A percentile compares a stretch with the other conserved stretches of the same genome.
These are phyloP conservation scores for Musa troglodytarum DNA, from an alignment of 176 grass and related monocot genomes.

Conservation along the genomic window DNA sequence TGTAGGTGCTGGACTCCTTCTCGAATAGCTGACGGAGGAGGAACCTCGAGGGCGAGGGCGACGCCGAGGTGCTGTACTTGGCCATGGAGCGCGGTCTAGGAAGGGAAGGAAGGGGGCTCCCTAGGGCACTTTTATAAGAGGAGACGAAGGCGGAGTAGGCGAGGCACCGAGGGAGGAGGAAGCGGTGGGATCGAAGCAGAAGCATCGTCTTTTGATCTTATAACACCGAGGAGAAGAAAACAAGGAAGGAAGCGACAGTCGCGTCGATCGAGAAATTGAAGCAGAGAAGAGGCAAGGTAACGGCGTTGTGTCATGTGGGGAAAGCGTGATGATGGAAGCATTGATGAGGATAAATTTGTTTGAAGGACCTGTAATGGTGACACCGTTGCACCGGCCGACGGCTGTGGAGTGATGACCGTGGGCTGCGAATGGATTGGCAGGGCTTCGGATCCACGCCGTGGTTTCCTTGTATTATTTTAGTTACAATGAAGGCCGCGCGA, in stretches of 20 bases:
- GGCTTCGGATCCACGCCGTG: too few species aligned
- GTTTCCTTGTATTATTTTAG: too few species aligned
- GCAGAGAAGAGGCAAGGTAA: too few species aligned
- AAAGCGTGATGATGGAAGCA: too few species aligned
- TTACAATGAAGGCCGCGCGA: too few species aligned
- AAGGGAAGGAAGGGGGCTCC: neutral
- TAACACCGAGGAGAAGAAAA: neutral
- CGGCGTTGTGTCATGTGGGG: too few species aligned
- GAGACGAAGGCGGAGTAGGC: constrained; percentile 1
- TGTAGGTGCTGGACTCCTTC: constrained; percentile 90
- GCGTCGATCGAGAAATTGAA: too few species aligned
- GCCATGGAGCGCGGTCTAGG: constrained; percentile 41
- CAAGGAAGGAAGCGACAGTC: neutral
- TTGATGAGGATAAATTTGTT: too few species aligned
- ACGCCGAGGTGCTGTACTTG: constrained; percentile 18
- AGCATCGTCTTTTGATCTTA: neutral
- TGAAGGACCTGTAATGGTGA: too few species aligned
- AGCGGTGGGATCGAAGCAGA: constrained; percentile 1
- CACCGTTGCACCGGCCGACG: too few species aligned
- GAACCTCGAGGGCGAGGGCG: constrained; percentile 32
- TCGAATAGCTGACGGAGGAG: constrained; percentile 92
- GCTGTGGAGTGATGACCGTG: too few species aligned
- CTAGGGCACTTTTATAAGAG: neutral
- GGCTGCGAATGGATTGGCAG: too few species aligned
- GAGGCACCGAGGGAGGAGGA: neutral